Evolutionary conservation across 2,329 filamentous ascomycete species (phyloP).

Genomic region (Cladobotryum protrusum): DNA sequence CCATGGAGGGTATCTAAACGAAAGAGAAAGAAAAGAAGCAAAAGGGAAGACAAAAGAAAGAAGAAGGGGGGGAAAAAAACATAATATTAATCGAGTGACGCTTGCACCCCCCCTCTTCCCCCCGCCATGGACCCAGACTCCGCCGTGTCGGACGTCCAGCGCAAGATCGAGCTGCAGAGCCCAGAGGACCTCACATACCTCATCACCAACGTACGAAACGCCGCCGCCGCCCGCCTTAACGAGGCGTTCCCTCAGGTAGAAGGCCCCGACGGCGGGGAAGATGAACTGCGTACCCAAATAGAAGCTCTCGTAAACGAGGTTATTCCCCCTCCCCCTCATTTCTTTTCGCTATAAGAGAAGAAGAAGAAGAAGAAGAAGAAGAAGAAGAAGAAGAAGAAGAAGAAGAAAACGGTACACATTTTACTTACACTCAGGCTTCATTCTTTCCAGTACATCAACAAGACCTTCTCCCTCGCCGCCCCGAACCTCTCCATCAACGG

Average conservation of each 20-base stretch:
- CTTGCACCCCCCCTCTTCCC: neutral
- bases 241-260: conserved; percentile 62
- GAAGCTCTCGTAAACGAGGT: conserved; percentile 56
- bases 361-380: too few relatives aligned
- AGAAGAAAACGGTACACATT: too few relatives aligned
- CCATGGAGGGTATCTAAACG: neutral
- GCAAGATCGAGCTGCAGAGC: conserved; percentile 75
- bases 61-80: neutral
- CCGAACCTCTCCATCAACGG: conserved; percentile 60
- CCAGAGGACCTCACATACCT: conserved; percentile 67
- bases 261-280: conserved; percentile 36
- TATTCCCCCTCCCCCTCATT: conserved; percentile 6
- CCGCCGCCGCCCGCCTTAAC: conserved; percentile 61
- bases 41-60: neutral
- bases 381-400: too few relatives aligned
- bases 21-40: neutral
- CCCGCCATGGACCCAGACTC: conserved; percentile 30
- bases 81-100: too few relatives aligned
- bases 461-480: conserved; percentile 52
- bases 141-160: conserved; percentile 43
- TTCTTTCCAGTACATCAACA: conserved; percentile 49
- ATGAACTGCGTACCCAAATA: conserved; percentile 53
- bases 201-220: conserved; percentile 60
- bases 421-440: too few relatives aligned
- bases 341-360: neutral